Evolutionary conservation across 2,329 filamentous ascomycete genomes (phyloP).

Genomic region (Bipolaris cookei): DNA sequence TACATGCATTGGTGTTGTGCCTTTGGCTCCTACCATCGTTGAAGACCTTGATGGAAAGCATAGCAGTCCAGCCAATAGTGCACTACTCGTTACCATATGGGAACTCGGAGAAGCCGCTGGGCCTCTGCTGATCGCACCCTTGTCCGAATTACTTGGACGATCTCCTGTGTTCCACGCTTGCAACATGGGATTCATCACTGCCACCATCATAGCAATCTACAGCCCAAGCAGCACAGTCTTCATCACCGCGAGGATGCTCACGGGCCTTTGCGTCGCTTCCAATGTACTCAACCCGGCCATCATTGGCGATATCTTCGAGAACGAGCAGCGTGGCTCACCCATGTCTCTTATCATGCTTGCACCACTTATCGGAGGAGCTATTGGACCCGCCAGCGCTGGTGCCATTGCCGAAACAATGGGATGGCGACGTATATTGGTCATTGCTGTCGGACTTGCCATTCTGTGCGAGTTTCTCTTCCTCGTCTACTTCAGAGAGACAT

Average conservation of each 20-base stretch:
- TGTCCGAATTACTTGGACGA: slow-evolving; percentile 44
- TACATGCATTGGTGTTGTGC: slow-evolving; percentile 49
- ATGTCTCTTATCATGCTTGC: slow-evolving; percentile 65
- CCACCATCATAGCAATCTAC: slow-evolving; percentile 49
- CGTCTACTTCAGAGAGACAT: slow-evolving; percentile 64
- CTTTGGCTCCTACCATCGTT: slow-evolving; percentile 42
- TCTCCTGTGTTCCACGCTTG: slow-evolving; percentile 43
- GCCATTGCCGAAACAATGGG: slow-evolving; percentile 61
- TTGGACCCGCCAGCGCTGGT: slow-evolving; percentile 63
- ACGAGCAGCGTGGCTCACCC: slow-evolving; percentile 63
- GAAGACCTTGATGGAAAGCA: slow-evolving; percentile 37
- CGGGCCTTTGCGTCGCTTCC: slow-evolving; percentile 53
- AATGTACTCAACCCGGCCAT: slow-evolving; percentile 68
- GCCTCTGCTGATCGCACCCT: slow-evolving; percentile 43
- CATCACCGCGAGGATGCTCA: slow-evolving; percentile 54
- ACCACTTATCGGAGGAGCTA: slow-evolving; percentile 63
- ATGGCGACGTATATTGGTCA: slow-evolving; percentile 62
- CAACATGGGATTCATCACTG: slow-evolving; percentile 56
- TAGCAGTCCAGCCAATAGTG: slow-evolving; percentile 33
- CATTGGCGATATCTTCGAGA: slow-evolving; percentile 66
- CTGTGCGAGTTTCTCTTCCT: slow-evolving; percentile 61
- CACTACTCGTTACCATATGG: slow-evolving; percentile 47
- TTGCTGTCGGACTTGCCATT: slow-evolving; percentile 57
- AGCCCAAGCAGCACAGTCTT: slow-evolving; percentile 49
- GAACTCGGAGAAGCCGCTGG: slow-evolving; percentile 47